Evolutionary conservation across 2,329 filamentous ascomycete species (phyloP).

Genomic region (Fusarium scirpi): DNA sequence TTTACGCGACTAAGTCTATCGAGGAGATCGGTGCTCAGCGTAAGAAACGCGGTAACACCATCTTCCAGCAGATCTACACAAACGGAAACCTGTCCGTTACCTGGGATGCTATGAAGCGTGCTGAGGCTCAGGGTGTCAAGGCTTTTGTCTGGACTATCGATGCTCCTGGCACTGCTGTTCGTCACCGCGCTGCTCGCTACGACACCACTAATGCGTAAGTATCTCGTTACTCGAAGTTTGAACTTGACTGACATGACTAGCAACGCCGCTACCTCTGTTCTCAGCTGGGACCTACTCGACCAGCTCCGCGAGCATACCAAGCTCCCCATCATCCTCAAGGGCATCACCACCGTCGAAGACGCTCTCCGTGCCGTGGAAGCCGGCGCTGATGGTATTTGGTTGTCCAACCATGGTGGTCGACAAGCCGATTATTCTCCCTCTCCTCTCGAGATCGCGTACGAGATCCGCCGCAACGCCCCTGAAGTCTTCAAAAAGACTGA

Average conservation of each 20-base stretch:
- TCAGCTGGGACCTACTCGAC: slow-evolving; percentile 46
- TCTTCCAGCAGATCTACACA: slow-evolving; percentile 54
- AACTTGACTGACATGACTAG: neutral
- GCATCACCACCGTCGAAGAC: slow-evolving; percentile 55
- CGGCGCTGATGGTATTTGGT: slow-evolving; percentile 53
- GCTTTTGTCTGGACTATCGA: slow-evolving; percentile 56
- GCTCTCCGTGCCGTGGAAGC: slow-evolving; percentile 51
- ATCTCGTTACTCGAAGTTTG: accelerated
- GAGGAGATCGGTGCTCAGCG: slow-evolving; percentile 49
- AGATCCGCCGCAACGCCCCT: slow-evolving; percentile 54
- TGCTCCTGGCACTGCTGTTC: slow-evolving; percentile 39
- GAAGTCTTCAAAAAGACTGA: slow-evolving; percentile 53
- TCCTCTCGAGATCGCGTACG: slow-evolving; percentile 44
- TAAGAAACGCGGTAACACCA: slow-evolving; percentile 45
- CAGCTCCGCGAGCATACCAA: slow-evolving; percentile 50
- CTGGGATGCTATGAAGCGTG: slow-evolving; percentile 50
- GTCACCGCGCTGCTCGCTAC: slow-evolving; percentile 45
- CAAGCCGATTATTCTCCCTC: slow-evolving; percentile 53
- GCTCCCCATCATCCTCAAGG: slow-evolving; percentile 55
- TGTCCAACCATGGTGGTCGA: slow-evolving; percentile 58
- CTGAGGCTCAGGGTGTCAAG: slow-evolving; percentile 52
- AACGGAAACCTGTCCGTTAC: slow-evolving; percentile 51
- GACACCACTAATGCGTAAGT: slow-evolving; percentile 42
- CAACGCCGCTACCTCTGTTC: slow-evolving; percentile 39
- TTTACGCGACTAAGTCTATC: slow-evolving; percentile 52